Base-by-base conservation (phyloP, 2,329 filamentous ascomycete genomes). In the Aspergillus sp. region DNA sequence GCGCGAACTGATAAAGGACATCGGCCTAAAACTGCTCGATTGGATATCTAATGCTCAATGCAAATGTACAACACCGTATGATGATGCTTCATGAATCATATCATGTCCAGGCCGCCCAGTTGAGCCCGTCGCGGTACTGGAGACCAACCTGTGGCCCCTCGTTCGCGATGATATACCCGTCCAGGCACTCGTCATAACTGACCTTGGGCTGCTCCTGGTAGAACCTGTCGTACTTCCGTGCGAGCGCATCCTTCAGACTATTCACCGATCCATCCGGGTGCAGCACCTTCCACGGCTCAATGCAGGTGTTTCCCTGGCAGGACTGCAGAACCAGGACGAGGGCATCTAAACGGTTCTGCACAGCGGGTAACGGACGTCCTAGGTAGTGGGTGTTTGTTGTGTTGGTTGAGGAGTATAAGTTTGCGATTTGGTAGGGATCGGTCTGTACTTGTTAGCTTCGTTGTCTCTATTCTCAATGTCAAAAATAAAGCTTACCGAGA, bases 281-380 rank as follows among this genome's bases (percentile, higher is more conserved):
- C 1, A 74, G 57, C 4, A 64, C 58, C 22, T 62, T 50, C 72
- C 71, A 74, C 1, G 72, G 72, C 40, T 66, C 50, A 24, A 66
- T 64, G 47, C 72, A 74, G 7, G 62, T 66, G 5, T 38, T 30
- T 3, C 63, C 67, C 41, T 69, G 64, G 61, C 72, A 74, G 3
- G 72, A 71, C 45, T 74, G 73, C 4, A 73, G 58, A 1, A 73
- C 68, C 32, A 74, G 52, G 1, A 74, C 56, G 1, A 74, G 58
- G 5, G 70, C 62, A 50, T 74, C 70, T 0, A 74, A 62, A 2
- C 72, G 62, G 16, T 43, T 46, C 13, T 65, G 53, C 3, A 62
- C 55, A 4, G 63, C 57, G 1, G 55, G 40, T 0, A 68, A 24
- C 36, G 56, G 56, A 10, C 59, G 59, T 11, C 63, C 56, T 5